phyloP scores from a whole-genome alignment of 2,329 filamentous ascomycete species.

The Botrytis pseudocinerea region DNA sequence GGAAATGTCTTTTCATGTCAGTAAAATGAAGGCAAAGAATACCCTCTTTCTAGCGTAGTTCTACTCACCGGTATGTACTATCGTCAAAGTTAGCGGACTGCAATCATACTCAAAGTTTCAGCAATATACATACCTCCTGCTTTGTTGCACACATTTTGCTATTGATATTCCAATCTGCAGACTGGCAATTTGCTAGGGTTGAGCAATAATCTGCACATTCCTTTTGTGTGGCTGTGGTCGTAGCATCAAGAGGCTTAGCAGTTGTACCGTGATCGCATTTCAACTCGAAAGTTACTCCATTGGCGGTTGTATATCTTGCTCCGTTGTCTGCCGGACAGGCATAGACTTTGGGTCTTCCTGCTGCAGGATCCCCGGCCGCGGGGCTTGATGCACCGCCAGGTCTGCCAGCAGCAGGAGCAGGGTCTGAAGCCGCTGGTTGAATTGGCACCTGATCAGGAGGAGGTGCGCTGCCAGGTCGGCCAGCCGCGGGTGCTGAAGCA shows the following conservation, averaged over 20 bases:
- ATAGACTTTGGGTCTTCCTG: slow-evolving; percentile 5
- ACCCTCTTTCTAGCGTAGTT: background rate
- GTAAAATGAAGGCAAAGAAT: background rate
- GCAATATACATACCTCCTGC: background rate
- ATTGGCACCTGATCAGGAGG: slow-evolving; percentile 1
- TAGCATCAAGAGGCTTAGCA: background rate
- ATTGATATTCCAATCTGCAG: background rate
- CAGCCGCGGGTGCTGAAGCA: slow-evolving; percentile 5
- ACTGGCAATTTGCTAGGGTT: background rate
- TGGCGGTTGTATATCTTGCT: slow-evolving; percentile 3
- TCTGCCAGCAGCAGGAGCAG: slow-evolving; percentile 13
- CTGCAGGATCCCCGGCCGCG: background rate
- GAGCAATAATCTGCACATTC: slow-evolving; percentile 13
- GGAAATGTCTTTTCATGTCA: slow-evolving; percentile 13
- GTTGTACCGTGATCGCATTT: slow-evolving; percentile 3
- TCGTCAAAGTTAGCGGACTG: background rate
- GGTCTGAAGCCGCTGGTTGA: background rate
- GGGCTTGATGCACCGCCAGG: background rate
- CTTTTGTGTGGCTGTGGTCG: background rate
- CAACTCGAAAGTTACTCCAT: slow-evolving; percentile 12
- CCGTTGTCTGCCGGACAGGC: slow-evolving; percentile 13
- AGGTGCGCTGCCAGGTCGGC: slow-evolving; percentile 1
- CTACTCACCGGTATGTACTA: slow-evolving; percentile 17
- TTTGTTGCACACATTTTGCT: background rate
- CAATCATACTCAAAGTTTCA: background rate